Evolutionary conservation across 208 protist genomes (phyloP).

Genomic region (Polymyxa betae): DNA sequence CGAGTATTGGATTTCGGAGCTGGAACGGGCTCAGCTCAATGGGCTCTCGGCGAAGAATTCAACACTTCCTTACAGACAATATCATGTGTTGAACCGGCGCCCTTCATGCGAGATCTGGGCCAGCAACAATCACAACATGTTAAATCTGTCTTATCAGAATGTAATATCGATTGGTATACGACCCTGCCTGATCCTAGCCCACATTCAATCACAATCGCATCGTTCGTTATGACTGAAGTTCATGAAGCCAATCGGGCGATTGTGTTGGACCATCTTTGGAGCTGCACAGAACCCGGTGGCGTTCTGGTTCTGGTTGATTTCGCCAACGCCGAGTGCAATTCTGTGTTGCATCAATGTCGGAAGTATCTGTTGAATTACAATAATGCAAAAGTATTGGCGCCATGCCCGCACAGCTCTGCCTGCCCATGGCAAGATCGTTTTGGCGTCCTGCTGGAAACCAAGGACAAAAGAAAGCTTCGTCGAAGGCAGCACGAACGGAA

Average conservation of each 20-base stretch:
- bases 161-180: not conserved
- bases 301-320: conserved; percentile 22
- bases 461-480: not conserved
- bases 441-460: not conserved
- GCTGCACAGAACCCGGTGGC: not conserved
- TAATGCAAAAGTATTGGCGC: not conserved
- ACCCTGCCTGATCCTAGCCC: not conserved
- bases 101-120: not conserved
- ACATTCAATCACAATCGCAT: not conserved
- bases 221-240: conserved; percentile 15
- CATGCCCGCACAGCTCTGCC: not conserved
- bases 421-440: not conserved
- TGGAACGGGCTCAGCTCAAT: not conserved
- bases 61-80: not conserved
- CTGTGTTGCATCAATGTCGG: not conserved
- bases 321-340: not conserved
- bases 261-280: not conserved
- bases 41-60: not conserved
- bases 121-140: not conserved
- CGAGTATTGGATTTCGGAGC: not conserved
- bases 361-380: not conserved
- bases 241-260: not conserved
- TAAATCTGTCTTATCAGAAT: not conserved
- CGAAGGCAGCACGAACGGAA: not conserved
- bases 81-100: conserved; percentile 12